Percentiles rank a stretch among this genome's conserved stretches.
Evolutionary conservation across 768 basidiomycete genomes (phyloP).

Genomic region (Saitozyma podzolica): DNA sequence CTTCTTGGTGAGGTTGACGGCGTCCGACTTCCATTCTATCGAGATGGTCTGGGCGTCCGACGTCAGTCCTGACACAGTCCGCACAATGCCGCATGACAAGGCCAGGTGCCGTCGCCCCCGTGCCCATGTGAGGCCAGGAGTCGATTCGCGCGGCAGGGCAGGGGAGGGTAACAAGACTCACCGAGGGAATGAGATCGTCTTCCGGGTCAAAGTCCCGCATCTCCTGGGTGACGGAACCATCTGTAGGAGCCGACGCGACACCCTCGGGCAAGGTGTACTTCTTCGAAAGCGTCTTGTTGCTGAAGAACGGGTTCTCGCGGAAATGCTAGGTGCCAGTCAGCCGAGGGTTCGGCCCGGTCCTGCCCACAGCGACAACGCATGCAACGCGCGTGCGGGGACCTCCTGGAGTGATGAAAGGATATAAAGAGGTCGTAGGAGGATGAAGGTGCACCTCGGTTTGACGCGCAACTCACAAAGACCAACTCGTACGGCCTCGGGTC

Average conservation of each 20-base stretch:
- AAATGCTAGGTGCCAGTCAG: constrained; percentile 38
- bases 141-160: no score
- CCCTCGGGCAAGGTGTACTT: constrained; percentile 35
- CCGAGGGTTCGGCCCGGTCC: not conserved
- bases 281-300: constrained; percentile 45
- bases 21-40: constrained; percentile 50
- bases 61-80: constrained; percentile 5
- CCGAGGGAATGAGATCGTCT: constrained; percentile 32
- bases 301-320: constrained; percentile 52
- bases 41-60: constrained; percentile 15
- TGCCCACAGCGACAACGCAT: not conserved
- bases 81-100: not conserved
- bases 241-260: constrained; percentile 15
- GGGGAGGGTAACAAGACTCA: constrained; percentile 9
- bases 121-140: no score
- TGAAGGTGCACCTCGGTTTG: no score
- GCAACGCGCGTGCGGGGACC: no score
- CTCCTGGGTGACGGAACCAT: constrained; percentile 31
- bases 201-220: constrained; percentile 31
- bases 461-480: constrained; percentile 71
- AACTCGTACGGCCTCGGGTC: constrained; percentile 81
- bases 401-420: not conserved
- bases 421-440: no score
- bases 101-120: not conserved
- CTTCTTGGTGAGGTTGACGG: constrained; percentile 37